phyloP scores from a whole-genome alignment of 805 yeast genomes.

The Maudiozyma pseudohumilis region DNA sequence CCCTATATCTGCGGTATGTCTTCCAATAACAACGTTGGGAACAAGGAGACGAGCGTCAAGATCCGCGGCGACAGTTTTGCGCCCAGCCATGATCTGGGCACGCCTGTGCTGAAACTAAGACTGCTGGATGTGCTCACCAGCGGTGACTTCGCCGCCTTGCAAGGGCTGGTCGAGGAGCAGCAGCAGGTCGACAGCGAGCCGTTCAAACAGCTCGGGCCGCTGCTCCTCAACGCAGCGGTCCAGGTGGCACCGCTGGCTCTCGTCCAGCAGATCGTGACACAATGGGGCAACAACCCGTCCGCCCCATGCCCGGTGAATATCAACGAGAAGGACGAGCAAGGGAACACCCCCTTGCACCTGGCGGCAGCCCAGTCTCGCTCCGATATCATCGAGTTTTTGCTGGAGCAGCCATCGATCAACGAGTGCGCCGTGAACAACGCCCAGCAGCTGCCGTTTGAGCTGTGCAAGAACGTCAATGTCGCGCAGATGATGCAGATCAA shows the following conservation, averaged over 20 bases:
- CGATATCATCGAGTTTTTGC: constrained; percentile 62
- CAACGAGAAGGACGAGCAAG: constrained; percentile 67
- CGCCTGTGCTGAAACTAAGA: constrained; percentile 42
- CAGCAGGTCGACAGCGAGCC: constrained; percentile 26
- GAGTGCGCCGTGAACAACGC: constrained; percentile 69
- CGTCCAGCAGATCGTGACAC: constrained; percentile 38
- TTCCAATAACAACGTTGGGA: too few species aligned
- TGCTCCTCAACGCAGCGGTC: constrained; percentile 67
- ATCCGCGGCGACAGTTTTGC: neutral
- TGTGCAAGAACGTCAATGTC: constrained; percentile 49
- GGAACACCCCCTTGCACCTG: constrained; percentile 85
- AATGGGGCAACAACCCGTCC: constrained; percentile 15
- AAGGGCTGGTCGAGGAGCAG: constrained; percentile 17
- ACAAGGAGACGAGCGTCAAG: neutral
- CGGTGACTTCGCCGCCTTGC: constrained; percentile 17
- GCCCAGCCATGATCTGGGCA: neutral
- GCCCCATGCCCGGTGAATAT: constrained; percentile 38
- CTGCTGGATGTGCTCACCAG: constrained; percentile 49
- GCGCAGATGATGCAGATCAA: constrained; percentile 70
- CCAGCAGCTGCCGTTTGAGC: constrained; percentile 73
- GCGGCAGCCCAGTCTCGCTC: constrained; percentile 68
- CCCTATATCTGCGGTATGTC: too few species aligned
- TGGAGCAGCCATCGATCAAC: constrained; percentile 57
- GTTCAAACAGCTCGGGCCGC: constrained; percentile 32
- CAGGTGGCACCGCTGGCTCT: constrained; percentile 70